These are phyloP conservation scores for Aurantiochytrium sp. DNA, from an alignment of 108 stramenopile species.

Conservation along the genomic window DNA sequence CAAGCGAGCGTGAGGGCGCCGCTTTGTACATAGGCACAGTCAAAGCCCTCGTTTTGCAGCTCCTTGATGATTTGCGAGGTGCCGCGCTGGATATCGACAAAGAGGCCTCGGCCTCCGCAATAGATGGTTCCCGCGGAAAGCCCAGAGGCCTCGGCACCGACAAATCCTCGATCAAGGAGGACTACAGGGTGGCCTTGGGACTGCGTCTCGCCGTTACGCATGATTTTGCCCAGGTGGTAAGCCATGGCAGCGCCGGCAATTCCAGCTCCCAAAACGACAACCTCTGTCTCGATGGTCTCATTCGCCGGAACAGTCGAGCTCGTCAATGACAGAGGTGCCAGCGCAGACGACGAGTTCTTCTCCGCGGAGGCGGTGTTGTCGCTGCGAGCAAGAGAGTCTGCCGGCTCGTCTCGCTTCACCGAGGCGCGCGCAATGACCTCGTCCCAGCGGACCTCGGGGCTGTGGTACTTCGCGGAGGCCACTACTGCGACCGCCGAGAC, in stretches of 20 bases:
- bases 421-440: too few species aligned
- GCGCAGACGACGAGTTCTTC: not conserved
- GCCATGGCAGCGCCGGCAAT: not conserved
- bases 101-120: not conserved
- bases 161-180: not conserved
- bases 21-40: conserved; percentile 2
- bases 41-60: not conserved
- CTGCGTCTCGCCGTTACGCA: not conserved
- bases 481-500: too few species aligned
- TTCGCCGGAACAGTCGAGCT: not conserved
- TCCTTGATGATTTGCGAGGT: not conserved
- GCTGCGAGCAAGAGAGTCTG: too few species aligned
- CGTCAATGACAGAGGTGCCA: not conserved
- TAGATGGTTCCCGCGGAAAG: not conserved
- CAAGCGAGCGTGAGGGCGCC: not conserved
- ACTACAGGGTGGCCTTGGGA: not conserved
- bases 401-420: too few species aligned
- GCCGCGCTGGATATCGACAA: not conserved
- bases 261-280: not conserved
- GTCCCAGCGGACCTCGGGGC: too few species aligned
- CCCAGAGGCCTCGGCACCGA: not conserved
- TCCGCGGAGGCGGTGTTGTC: too few species aligned
- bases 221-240: not conserved
- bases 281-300: not conserved
- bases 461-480: too few species aligned